Conservation (phyloP, 208 protist genomes). For the Zelonia costaricensis region DNA sequence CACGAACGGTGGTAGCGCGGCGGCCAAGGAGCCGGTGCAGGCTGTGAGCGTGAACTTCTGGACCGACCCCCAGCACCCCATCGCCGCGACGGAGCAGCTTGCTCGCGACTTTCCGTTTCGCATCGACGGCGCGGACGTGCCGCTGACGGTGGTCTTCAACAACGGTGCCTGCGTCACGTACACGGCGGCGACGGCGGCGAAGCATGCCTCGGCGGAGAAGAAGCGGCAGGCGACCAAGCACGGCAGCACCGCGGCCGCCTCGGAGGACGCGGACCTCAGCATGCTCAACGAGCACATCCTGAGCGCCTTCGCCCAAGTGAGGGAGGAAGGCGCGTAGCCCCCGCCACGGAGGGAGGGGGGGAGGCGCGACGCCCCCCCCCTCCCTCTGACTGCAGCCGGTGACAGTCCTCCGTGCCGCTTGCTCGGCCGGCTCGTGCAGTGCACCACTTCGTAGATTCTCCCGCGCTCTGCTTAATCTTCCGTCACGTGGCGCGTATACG, state of each 20-base stretch:
- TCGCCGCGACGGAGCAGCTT: constrained; percentile 34
- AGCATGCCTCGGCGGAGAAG: constrained; percentile 37
- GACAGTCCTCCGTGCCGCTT: too few relatives aligned
- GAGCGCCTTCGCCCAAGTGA: constrained; percentile 71
- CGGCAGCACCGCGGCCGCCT: constrained; percentile 11
- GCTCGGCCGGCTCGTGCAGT: too few relatives aligned
- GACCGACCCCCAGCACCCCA: constrained; percentile 45
- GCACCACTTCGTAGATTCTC: too few relatives aligned
- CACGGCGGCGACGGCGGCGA: constrained; percentile 54
- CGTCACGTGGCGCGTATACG: too few relatives aligned
- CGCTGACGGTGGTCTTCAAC: constrained; percentile 74
- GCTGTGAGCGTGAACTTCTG: constrained; percentile 71
- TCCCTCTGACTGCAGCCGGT: too few relatives aligned
- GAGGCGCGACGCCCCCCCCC: too few relatives aligned
- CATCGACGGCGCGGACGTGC: constrained; percentile 18
- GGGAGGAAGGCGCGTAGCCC: constrained; percentile 7
- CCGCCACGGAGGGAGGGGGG: background rate
- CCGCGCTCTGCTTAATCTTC: too few relatives aligned
- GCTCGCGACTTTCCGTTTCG: constrained; percentile 49
- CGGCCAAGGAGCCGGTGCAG: constrained; percentile 30
- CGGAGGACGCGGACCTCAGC: constrained; percentile 69
- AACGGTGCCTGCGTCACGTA: constrained; percentile 83
- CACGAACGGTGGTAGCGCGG: background rate
- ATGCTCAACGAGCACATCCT: constrained; percentile 83
- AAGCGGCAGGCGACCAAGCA: constrained; percentile 23